Conservation (phyloP, 192 early-diverging fungal genomes). For the Phlyctochytrium planicorne region DNA sequence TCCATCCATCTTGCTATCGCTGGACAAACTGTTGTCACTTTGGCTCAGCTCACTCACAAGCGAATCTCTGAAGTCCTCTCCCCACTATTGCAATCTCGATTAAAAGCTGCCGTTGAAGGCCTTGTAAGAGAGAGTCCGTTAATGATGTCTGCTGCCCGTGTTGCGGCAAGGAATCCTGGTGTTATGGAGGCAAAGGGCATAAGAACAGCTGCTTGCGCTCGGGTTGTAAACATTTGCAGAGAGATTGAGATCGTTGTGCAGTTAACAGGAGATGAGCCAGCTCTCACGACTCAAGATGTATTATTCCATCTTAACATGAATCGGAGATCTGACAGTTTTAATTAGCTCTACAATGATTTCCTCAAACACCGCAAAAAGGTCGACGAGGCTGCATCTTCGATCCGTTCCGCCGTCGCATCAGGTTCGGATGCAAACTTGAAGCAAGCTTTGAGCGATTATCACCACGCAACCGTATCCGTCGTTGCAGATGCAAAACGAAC, state of each 20-base stretch:
- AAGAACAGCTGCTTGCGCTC: conserved; percentile 7
- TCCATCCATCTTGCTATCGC: not conserved
- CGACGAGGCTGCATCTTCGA: conserved; percentile 13
- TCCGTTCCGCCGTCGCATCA: conserved; percentile 11
- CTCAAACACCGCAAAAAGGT: conserved; percentile 18
- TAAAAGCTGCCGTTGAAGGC: conserved; percentile 28
- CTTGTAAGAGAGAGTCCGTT: conserved; percentile 36
- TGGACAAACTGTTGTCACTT: conserved; percentile 33
- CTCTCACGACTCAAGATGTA: conserved; percentile 17
- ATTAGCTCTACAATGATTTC: conserved; percentile 6
- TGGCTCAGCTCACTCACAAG: conserved; percentile 39
- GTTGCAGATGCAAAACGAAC: conserved; percentile 21
- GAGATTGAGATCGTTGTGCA: conserved; percentile 42
- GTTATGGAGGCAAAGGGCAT: conserved; percentile 9
- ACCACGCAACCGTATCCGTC: conserved; percentile 11
- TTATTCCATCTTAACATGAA: conserved; percentile 4
- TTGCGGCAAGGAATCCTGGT: conserved; percentile 18
- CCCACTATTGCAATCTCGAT: conserved; percentile 28
- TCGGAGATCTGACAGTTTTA: not conserved
- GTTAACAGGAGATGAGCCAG: conserved; percentile 35
- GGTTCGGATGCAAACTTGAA: conserved; percentile 9
- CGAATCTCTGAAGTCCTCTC: conserved; percentile 37
- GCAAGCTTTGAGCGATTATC: conserved; percentile 18
- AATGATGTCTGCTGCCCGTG: conserved; percentile 33
- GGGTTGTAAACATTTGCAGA: conserved; percentile 19